Percentiles rank a stretch among this genome's conserved stretches.
Conservation (phyloP, 176 grass and related monocot genomes). For the Cenchrus americanus region DNA sequence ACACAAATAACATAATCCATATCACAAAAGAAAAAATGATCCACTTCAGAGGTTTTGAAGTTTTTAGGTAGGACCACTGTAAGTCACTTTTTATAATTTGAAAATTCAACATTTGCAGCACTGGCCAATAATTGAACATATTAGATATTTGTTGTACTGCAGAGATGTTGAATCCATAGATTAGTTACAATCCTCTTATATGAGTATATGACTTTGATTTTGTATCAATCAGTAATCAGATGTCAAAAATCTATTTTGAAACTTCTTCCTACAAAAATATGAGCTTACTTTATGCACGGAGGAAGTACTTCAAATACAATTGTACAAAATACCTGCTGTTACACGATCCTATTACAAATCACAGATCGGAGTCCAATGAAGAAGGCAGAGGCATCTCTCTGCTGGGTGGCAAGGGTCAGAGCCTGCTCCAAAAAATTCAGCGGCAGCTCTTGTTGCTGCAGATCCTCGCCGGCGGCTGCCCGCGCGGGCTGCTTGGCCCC, state of each 20-base stretch:
- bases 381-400: background rate
- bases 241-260: background rate
- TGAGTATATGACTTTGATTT: background rate
- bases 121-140: background rate
- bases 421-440: conserved; percentile 47
- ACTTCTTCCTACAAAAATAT: background rate
- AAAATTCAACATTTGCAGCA: too few relatives aligned
- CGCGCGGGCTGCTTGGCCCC: conserved; percentile 43
- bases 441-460: conserved; percentile 50
- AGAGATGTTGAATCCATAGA: too few relatives aligned
- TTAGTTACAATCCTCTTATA: background rate
- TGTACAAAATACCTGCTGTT: conserved; percentile 40
- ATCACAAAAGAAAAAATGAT: too few relatives aligned
- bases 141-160: background rate
- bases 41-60: too few relatives aligned
- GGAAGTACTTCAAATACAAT: background rate
- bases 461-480: conserved; percentile 21
- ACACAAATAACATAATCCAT: too few relatives aligned
- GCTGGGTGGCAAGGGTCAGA: background rate
- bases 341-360: conserved; percentile 9
- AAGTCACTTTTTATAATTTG: too few relatives aligned
- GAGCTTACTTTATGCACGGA: background rate
- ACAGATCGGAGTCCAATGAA: background rate
- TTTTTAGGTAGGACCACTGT: too few relatives aligned
- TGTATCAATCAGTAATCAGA: background rate